Base-by-base conservation (phyloP, 202 grass and related monocot genomes). In the Panicum hallii region DNA sequence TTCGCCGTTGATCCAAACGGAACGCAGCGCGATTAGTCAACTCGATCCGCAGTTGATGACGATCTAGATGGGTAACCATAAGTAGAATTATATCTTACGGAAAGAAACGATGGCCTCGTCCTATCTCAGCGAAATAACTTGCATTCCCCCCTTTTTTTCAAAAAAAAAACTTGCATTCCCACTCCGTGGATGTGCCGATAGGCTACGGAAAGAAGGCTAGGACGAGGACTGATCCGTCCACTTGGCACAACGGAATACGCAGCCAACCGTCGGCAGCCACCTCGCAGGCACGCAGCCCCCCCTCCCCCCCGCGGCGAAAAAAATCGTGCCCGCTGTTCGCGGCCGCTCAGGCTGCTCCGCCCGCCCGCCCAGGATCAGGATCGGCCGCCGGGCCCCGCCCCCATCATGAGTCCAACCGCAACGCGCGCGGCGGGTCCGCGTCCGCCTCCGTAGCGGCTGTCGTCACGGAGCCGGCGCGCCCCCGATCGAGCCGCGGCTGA, bases 401-500 rank as follows among this genome's bases (percentile, higher is more conserved):
- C 45, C 76, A 70, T 70, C 79, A 81, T 81, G n/a, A 70, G 65
- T 42, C 32, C 83, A 72, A 56, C 65, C 63, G 65, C 83, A 67
- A 67, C 48, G 45, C 77, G 23, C 34, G 47, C 72, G 47, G 12
- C 36, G 83, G 23, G 70, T 75, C 82, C 62, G 61, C 68, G 74
- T 79, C 77, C 30, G 77, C 77, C 17, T 67, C 63, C 58, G 74
- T 63, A 66, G 62, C 80, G 57, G 75, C 84, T 80, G 70, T 45
- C 75, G 89, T 87, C 80, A 87, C 75, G 70, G 76, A 80, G 67
- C 62, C 62, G 56, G 14, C 79, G 53, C 52, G 7, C 42, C 13
- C 41, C 22, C 53, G 30, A 0, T 15, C 74, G 75, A 79, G 67
- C 78, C 67, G 40, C 47, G 72, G 88, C 79, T 86, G 88, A 90